Evolutionary conservation across 176 grass and related monocot genomes (phyloP).

Genomic region (Bolboschoenus planiculmis): DNA sequence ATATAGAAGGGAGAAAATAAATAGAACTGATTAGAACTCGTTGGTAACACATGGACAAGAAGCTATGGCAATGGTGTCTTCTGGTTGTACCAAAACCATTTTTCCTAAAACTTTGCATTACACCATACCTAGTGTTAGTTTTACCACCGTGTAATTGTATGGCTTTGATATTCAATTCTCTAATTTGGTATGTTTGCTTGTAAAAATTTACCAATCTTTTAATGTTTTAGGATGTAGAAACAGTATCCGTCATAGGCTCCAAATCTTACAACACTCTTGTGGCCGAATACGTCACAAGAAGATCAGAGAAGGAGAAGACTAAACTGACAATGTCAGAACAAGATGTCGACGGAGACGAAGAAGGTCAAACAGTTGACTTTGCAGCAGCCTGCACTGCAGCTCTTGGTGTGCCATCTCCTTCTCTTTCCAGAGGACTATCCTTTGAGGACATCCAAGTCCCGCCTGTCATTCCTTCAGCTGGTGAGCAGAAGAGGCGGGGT

Average conservation of each 20-base stretch:
- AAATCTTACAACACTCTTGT: constrained; percentile 93
- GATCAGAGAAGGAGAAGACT: constrained; percentile 21
- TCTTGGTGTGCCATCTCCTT: constrained; percentile 75
- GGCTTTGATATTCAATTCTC: not conserved
- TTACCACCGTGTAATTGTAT: not conserved
- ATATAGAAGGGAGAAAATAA: not conserved
- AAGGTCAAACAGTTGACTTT: constrained; percentile 86
- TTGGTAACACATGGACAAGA: constrained; percentile 10
- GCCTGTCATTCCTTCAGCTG: constrained; percentile 18
- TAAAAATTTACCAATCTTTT: constrained; percentile 14
- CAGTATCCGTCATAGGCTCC: constrained; percentile 66
- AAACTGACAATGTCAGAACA: constrained; percentile 46
- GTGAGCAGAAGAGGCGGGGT: constrained; percentile 42
- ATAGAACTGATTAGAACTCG: not conserved
- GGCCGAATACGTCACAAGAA: constrained; percentile 54
- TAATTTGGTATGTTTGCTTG: not conserved
- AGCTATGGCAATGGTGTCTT: not conserved
- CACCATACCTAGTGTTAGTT: not conserved
- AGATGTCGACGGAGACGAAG: constrained; percentile 36
- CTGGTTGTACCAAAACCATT: not conserved
- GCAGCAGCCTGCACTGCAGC: constrained; percentile 78
- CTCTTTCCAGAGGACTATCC: constrained; percentile 54
- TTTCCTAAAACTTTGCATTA: not conserved
- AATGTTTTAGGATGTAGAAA: constrained; percentile 55
- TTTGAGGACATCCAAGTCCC: constrained; percentile 59